Percentiles rank a stretch among this genome's conserved stretches.
These are phyloP conservation scores for Guyanaporus albipodus DNA, from an alignment of 768 basidiomycete species.

Conservation along the genomic window DNA sequence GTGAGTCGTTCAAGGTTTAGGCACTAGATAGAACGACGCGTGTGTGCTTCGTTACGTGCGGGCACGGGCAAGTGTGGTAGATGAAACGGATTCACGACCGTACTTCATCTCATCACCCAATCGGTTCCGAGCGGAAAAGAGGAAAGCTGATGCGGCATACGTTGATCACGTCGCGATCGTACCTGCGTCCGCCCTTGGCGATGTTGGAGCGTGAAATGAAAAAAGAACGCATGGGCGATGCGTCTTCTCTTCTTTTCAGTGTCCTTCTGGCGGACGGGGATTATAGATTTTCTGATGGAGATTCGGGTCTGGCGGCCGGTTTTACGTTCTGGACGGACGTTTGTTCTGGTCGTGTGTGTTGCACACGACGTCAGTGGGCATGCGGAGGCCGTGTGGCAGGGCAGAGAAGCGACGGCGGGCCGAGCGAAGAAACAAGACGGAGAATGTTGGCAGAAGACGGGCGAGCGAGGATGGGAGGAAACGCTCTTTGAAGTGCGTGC, in stretches of 20 bases:
- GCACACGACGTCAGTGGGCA: conserved; percentile 21
- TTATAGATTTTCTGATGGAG: conserved; percentile 11
- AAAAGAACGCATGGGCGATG: not conserved
- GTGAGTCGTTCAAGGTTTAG: not conserved
- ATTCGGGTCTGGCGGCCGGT: conserved; percentile 3
- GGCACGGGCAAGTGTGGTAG: not conserved
- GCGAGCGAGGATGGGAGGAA: not conserved
- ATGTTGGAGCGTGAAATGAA: conserved; percentile 6
- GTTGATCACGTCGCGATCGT: conserved; percentile 9
- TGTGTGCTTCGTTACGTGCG: conserved; percentile 10
- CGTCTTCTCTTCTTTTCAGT: conserved; percentile 5
- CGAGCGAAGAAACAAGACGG: not conserved
- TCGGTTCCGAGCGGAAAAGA: conserved; percentile 14
- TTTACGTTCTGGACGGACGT: conserved; percentile 21
- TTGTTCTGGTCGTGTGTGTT: conserved; percentile 6
- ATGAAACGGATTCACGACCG: conserved; percentile 2
- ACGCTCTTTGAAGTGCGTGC: no score
- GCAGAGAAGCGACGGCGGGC: conserved; percentile 6
- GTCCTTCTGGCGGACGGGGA: conserved; percentile 2
- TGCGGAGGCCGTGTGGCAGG: conserved; percentile 17
- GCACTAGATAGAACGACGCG: not conserved
- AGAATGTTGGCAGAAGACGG: conserved; percentile 1
- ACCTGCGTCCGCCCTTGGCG: not conserved
- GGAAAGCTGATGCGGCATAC: conserved; percentile 4
- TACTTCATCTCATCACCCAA: not conserved